These are phyloP conservation scores for Kokia cookei DNA, from an alignment of 441 rosid species.

Conservation along the genomic window DNA sequence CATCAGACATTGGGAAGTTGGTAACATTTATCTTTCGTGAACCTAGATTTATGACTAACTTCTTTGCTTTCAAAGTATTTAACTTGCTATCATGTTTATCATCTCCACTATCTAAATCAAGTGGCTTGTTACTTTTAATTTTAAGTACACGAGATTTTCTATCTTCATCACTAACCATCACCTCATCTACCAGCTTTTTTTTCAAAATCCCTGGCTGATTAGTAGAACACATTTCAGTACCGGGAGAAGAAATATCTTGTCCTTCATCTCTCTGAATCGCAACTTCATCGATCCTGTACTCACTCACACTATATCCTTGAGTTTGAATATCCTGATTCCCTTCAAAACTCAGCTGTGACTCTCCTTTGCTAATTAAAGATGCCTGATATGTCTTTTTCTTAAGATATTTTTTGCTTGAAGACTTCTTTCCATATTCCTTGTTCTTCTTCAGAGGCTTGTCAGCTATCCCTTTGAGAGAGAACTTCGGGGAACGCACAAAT, in stretches of 20 bases:
- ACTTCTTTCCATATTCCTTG: slow-evolving; percentile 67
- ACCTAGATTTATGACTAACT: slow-evolving; percentile 87
- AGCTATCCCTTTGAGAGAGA: slow-evolving; percentile 69
- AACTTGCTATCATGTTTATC: slow-evolving; percentile 48
- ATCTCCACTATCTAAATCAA: slow-evolving; percentile 55
- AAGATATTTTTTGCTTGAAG: slow-evolving; percentile 44
- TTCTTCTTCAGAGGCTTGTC: slow-evolving; percentile 80
- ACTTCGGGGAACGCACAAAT: slow-evolving; percentile 65
- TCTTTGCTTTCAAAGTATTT: slow-evolving; percentile 69
- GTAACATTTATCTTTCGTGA: slow-evolving; percentile 72
- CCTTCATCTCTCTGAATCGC: slow-evolving; percentile 38
- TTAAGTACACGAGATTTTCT: slow-evolving; percentile 54
- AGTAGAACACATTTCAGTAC: slow-evolving; percentile 54
- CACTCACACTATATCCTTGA: slow-evolving; percentile 32
- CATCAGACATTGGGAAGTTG: slow-evolving; percentile 61
- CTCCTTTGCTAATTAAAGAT: slow-evolving; percentile 32
- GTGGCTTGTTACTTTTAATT: slow-evolving; percentile 62
- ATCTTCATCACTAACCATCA: slow-evolving; percentile 77
- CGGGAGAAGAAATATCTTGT: slow-evolving; percentile 35
- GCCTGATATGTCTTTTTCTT: slow-evolving; percentile 46
- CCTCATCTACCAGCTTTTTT: slow-evolving; percentile 84
- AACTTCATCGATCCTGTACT: slow-evolving; percentile 30
- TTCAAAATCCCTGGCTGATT: slow-evolving; percentile 69
- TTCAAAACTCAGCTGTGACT: slow-evolving; percentile 33
- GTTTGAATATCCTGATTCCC: slow-evolving; percentile 32